phyloP scores from a whole-genome alignment of 2,329 filamentous ascomycete genomes.

The Tothia fuscella region DNA sequence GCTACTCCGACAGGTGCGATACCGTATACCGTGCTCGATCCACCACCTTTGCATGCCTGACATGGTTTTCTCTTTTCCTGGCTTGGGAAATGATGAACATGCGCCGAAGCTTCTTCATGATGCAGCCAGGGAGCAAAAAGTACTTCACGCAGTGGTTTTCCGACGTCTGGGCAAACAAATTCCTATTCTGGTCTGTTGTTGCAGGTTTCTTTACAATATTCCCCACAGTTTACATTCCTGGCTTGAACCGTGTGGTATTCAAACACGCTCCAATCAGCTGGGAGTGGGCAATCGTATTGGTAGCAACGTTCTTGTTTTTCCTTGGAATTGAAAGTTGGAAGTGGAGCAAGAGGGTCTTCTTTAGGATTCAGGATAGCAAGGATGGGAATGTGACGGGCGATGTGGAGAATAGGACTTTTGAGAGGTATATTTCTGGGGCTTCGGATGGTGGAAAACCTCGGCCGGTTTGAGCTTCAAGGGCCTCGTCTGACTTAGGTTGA shows the following conservation, averaged over 20 bases:
- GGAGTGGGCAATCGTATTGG: constrained; percentile 36
- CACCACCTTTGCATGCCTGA: constrained; percentile 61
- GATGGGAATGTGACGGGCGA: not conserved
- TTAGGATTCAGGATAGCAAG: constrained; percentile 10
- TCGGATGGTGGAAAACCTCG: constrained; percentile 6
- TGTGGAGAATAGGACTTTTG: constrained; percentile 3
- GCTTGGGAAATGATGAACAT: constrained; percentile 70
- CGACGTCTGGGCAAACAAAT: constrained; percentile 52
- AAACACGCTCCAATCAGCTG: constrained; percentile 31
- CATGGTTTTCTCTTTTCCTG: constrained; percentile 64
- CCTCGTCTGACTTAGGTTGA: too few species aligned
- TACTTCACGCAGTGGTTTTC: constrained; percentile 52
- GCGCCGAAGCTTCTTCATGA: constrained; percentile 59
- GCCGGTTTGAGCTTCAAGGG: too few species aligned
- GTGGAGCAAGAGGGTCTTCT: constrained; percentile 45
- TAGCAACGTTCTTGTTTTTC: constrained; percentile 50
- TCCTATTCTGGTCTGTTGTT: constrained; percentile 33
- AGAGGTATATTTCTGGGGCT: constrained; percentile 4
- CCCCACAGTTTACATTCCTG: constrained; percentile 33
- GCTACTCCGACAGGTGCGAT: constrained; percentile 42
- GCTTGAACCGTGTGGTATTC: constrained; percentile 35
- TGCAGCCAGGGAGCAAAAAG: constrained; percentile 13
- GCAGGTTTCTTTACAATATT: constrained; percentile 31
- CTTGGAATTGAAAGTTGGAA: constrained; percentile 55
- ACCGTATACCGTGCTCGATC: constrained; percentile 59